Conservation (phyloP, 208 protist genomes). For the Giardia muris region DNA sequence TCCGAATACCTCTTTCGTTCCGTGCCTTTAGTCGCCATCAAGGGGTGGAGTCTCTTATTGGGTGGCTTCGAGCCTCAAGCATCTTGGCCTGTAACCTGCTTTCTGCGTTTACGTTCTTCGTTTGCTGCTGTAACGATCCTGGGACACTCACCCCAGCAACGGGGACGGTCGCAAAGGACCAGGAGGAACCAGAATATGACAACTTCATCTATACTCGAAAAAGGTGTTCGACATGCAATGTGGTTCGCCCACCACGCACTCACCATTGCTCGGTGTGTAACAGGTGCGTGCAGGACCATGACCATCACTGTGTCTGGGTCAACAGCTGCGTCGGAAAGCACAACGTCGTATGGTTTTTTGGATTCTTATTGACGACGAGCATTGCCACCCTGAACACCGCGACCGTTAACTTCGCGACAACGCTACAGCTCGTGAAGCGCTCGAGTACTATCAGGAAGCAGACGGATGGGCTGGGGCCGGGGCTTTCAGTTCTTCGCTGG, state of each 20-base stretch:
- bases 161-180: not conserved
- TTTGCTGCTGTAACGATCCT: not conserved
- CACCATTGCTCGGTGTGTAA: not conserved
- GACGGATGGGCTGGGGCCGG: too few relatives aligned
- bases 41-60: not conserved
- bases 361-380: not conserved
- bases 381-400: not conserved
- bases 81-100: not conserved
- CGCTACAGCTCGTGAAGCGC: not conserved
- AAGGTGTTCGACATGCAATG: not conserved
- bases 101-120: not conserved
- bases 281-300: not conserved
- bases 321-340: slow-evolving; percentile 9
- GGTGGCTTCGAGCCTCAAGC: not conserved
- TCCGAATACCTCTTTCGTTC: not conserved
- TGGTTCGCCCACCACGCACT: not conserved
- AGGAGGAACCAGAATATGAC: not conserved
- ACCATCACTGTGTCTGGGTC: slow-evolving; percentile 27
- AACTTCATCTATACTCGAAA: not conserved
- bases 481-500: not conserved
- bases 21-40: not conserved
- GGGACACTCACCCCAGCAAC: not conserved
- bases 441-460: too few relatives aligned
- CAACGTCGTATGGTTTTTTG: slow-evolving; percentile 9
- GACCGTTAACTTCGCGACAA: not conserved